Percentiles rank a stretch among this genome's conserved stretches.
Evolutionary conservation across 768 basidiomycete genomes (phyloP).

Genomic region (Pleurotus djamor): DNA sequence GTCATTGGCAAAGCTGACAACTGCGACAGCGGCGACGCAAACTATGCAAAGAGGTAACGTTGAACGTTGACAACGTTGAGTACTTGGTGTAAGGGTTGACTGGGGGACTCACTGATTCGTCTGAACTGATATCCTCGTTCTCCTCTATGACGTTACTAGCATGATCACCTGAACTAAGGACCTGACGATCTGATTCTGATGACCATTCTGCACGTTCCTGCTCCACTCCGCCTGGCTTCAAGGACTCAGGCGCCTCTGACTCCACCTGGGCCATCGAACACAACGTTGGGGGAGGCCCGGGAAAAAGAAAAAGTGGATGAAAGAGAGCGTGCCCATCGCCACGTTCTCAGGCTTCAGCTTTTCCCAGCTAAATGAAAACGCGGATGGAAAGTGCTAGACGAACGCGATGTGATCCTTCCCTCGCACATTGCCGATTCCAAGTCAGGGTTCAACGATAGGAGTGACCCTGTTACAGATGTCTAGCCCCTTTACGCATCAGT

Average conservation of each 20-base stretch:
- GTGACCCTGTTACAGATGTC: no score
- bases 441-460: no score
- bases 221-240: background rate
- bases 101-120: background rate
- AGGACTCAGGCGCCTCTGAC: background rate
- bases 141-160: background rate
- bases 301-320: background rate
- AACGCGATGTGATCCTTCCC: no score
- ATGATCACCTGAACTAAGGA: background rate
- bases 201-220: background rate
- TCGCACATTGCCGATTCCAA: no score
- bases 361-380: no score
- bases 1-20: background rate
- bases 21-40: background rate
- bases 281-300: background rate
- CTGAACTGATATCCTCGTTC: background rate
- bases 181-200: background rate
- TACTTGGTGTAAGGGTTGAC: background rate
- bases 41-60: background rate
- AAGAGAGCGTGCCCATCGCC: background rate
- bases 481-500: no score
- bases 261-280: background rate
- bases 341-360: background rate
- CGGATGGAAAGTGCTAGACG: no score
- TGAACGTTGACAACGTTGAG: background rate